Percentiles rank a stretch among this genome's conserved stretches.
phyloP scores from a whole-genome alignment of 345 rosid species.

The Hirschfeldia incana region DNA sequence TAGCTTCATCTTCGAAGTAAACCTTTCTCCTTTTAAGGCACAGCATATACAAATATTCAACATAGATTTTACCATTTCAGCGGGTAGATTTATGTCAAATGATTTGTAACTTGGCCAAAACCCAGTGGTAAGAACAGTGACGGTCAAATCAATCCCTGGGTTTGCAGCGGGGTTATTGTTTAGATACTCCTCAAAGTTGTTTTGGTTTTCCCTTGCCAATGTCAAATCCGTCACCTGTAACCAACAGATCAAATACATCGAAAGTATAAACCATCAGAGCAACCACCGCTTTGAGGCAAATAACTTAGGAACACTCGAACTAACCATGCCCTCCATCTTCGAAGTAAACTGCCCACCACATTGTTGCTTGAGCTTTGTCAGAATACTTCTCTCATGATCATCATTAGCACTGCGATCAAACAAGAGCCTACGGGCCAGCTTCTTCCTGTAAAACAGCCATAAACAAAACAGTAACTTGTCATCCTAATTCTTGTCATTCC shows the following conservation, averaged over 20 bases:
- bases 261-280: background rate
- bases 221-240: constrained; percentile 81
- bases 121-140: constrained; percentile 85
- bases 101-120: constrained; percentile 95
- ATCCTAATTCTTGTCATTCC: background rate
- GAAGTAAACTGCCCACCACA: constrained; percentile 67
- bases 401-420: constrained; percentile 73
- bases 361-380: constrained; percentile 71
- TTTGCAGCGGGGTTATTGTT: constrained; percentile 46
- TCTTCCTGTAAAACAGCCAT: constrained; percentile 45
- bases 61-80: constrained; percentile 60
- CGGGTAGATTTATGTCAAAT: constrained; percentile 74
- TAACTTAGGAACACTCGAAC: constrained; percentile 19
- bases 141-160: constrained; percentile 82
- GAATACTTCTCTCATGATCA: constrained; percentile 75
- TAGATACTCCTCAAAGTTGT: constrained; percentile 73
- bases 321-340: constrained; percentile 86
- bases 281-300: background rate
- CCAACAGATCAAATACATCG: background rate
- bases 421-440: constrained; percentile 64
- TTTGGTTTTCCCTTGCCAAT: constrained; percentile 81
- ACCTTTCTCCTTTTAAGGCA: background rate
- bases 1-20: constrained; percentile 3
- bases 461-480: background rate
- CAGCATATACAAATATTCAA: background rate